Conservation (phyloP, 306 rosid species). For the Cucurbita moschata region DNA sequence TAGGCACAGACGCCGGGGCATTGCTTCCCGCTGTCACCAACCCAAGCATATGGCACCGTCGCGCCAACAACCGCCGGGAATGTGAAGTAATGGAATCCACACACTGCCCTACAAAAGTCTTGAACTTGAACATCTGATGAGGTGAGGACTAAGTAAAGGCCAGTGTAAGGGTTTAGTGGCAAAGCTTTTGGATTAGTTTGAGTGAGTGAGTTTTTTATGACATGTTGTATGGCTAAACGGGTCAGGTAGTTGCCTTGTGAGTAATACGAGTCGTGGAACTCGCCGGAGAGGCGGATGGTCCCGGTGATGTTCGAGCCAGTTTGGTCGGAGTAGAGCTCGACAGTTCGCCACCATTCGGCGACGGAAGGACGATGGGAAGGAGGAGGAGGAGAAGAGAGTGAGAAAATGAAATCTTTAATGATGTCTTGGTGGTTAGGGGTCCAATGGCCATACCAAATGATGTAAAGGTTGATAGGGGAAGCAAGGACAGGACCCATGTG, state of each 20-base stretch:
- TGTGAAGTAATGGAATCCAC: slow-evolving; percentile 50
- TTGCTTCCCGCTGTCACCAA: slow-evolving; percentile 35
- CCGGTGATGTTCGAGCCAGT: slow-evolving; percentile 37
- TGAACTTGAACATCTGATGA: slow-evolving; percentile 34
- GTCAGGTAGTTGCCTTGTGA: slow-evolving; percentile 31
- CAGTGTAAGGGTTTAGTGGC: slow-evolving; percentile 32
- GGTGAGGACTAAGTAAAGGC: slow-evolving; percentile 29
- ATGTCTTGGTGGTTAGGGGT: slow-evolving; percentile 26
- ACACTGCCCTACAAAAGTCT: slow-evolving; percentile 42
- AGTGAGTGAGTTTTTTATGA: slow-evolving; percentile 23
- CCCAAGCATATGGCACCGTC: slow-evolving; percentile 41
- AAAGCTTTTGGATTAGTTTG: slow-evolving; percentile 11
- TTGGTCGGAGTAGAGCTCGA: slow-evolving; percentile 40
- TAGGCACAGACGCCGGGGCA: slow-evolving; percentile 49
- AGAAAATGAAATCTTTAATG: slow-evolving; percentile 30
- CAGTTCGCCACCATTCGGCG: slow-evolving; percentile 36
- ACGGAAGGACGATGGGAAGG: slow-evolving; percentile 24
- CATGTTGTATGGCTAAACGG: slow-evolving; percentile 27
- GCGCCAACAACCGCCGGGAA: slow-evolving; percentile 33
- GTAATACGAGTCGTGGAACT: slow-evolving; percentile 28
- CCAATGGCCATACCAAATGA: slow-evolving; percentile 50
- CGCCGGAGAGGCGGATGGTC: slow-evolving; percentile 19
- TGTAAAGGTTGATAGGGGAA: slow-evolving; percentile 30
- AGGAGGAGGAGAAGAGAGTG: slow-evolving; percentile 24
- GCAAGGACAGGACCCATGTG: slow-evolving; percentile 57